These are phyloP conservation scores for Castanea sativa DNA, from an alignment of 306 rosid species.

Conservation along the genomic window DNA sequence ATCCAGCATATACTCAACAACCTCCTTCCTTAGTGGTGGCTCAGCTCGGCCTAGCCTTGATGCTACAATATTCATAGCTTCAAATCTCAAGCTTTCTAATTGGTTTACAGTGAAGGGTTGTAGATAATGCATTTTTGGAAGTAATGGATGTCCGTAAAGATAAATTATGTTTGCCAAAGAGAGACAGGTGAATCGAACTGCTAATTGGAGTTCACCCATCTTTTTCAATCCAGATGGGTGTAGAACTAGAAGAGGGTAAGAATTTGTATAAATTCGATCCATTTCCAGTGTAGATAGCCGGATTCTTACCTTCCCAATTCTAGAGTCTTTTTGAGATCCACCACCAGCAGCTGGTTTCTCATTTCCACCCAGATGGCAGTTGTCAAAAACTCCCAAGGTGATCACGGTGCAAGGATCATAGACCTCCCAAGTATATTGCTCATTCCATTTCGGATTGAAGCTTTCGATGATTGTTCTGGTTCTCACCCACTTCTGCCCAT, in stretches of 20 bases:
- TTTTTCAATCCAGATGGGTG: conserved; percentile 61
- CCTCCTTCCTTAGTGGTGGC: conserved; percentile 75
- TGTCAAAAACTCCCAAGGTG: conserved; percentile 74
- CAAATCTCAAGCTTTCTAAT: conserved; percentile 63
- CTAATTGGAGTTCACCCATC: conserved; percentile 82
- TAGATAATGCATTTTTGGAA: conserved; percentile 81
- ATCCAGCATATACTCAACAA: conserved; percentile 83
- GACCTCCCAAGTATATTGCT: conserved; percentile 71
- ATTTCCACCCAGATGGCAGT: conserved; percentile 59
- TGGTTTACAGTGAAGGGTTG: conserved; percentile 89
- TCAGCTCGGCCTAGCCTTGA: conserved; percentile 71
- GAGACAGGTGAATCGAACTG: conserved; percentile 69
- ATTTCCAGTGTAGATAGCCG: conserved; percentile 78
- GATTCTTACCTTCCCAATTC: conserved; percentile 75
- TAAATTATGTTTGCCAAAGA: conserved; percentile 66
- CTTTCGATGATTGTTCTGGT: conserved; percentile 66
- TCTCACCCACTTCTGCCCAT: conserved; percentile 85
- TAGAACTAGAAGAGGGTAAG: conserved; percentile 66
- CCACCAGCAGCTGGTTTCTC: conserved; percentile 36
- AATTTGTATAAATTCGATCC: conserved; percentile 76
- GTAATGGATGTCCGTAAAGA: conserved; percentile 67
- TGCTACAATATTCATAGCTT: conserved; percentile 76
- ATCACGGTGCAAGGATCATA: conserved; percentile 70
- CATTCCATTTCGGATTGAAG: conserved; percentile 62
- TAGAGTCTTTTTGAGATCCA: conserved; percentile 46